Evolutionary conservation across 1,139 yeast species (phyloP), one percentile per base, ranked within the genome.

Genomic region (Candida albicans): DNA sequence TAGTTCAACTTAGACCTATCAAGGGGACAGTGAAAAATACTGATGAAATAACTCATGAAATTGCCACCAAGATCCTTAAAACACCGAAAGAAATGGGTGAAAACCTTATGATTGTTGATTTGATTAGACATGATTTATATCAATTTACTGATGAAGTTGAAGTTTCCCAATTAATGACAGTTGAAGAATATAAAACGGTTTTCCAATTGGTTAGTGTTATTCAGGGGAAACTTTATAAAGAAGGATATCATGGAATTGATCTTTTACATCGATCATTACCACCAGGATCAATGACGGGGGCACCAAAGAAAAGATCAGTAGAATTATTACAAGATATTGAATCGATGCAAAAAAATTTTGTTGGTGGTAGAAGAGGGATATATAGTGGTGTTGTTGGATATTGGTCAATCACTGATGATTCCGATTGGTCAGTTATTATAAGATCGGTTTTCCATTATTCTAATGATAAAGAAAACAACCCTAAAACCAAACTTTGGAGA

Each of bases 251-350:
- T 26, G 99, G 98, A 0, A 71, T 90, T 34, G 98, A 93, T 59
- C 71, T 91, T 5, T 71, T 93, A 14, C 78, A 82, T 22, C 81
- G 81, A 47, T 82, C 96, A 0, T 68, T 95, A 31, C 99, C 99
- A 1, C 97, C 99, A 0, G 99, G 99, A 0, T 91, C 98, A 1
- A 95, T 95, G 99, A 95, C 99, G 0, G 99, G 99, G 3, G 99
- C 99, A 0, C 99, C 99, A 1, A 95, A 95, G 66, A 87, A 84
- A 56, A 75, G 96, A 46, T 88, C 97, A 0, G 96, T 93, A 2
- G 95, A 91, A 60, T 64, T 95, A 11, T 71, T 95, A 22, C 86
- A 84, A 48, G 64, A 67, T 1, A 67, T 76, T n/a, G 81, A 77
- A 48, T 43, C 56, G 32, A 45, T 61, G 49, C 77, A 72, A 52